Percentiles rank a stretch among this genome's conserved stretches.
Evolutionary conservation across 2,329 filamentous ascomycete species (phyloP).

Genomic region (Xylaria sp.): DNA sequence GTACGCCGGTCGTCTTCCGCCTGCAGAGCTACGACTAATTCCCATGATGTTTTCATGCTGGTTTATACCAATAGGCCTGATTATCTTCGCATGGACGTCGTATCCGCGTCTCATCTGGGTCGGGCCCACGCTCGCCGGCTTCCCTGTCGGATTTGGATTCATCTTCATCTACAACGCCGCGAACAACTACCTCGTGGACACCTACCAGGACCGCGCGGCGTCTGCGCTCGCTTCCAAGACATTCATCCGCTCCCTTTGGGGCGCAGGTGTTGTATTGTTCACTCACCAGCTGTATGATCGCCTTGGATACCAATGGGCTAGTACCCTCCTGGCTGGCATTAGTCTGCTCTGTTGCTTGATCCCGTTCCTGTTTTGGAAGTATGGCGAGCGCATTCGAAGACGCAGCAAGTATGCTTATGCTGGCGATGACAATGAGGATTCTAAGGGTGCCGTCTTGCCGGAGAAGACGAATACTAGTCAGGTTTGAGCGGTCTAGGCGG

Average conservation of each 20-base stretch:
- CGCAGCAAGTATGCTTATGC: slow-evolving; percentile 78
- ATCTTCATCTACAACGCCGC: slow-evolving; percentile 85
- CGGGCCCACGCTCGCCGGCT: slow-evolving; percentile 76
- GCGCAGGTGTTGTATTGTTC: slow-evolving; percentile 79
- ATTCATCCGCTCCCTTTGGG: slow-evolving; percentile 82
- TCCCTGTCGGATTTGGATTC: slow-evolving; percentile 80
- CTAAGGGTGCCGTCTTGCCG: slow-evolving; percentile 5
- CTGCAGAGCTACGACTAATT: slow-evolving; percentile 80
- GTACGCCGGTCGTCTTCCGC: slow-evolving; percentile 59
- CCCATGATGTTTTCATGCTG: slow-evolving; percentile 85
- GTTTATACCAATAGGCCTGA: slow-evolving; percentile 70
- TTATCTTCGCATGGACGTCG: slow-evolving; percentile 70
- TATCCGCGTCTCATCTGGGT: slow-evolving; percentile 74
- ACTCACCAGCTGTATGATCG: slow-evolving; percentile 82
- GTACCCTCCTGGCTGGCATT: slow-evolving; percentile 76
- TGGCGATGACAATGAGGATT: slow-evolving; percentile 64
- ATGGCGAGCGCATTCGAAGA: slow-evolving; percentile 75
- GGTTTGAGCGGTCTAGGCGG: slow-evolving; percentile 6
- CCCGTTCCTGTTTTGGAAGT: slow-evolving; percentile 83
- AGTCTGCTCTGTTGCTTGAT: slow-evolving; percentile 82
- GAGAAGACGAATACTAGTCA: slow-evolving; percentile 40
- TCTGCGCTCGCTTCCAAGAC: slow-evolving; percentile 86
- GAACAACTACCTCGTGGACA: slow-evolving; percentile 77
- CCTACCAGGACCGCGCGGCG: slow-evolving; percentile 77
- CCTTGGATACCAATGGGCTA: slow-evolving; percentile 80